Percentiles rank a stretch among this genome's conserved stretches.
These are phyloP conservation scores for Blastomyces emzantsi DNA, from an alignment of 2,329 filamentous ascomycete species.

Conservation along the genomic window DNA sequence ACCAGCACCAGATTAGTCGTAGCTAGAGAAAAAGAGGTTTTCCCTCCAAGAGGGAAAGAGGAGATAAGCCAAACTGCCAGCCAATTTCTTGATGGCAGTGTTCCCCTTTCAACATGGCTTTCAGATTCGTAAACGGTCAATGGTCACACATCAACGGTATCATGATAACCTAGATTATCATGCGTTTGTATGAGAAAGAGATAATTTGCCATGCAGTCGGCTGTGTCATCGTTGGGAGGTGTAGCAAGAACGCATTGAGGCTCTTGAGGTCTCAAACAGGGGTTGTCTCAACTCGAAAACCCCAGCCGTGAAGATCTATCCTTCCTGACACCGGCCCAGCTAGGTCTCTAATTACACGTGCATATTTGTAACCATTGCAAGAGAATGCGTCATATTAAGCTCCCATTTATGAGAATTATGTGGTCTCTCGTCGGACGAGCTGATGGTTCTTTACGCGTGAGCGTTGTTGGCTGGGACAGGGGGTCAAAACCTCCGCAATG, in stretches of 20 bases:
- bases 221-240: neutral
- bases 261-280: conserved; percentile 4
- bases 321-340: neutral
- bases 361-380: neutral
- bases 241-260: neutral
- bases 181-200: neutral
- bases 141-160: conserved; percentile 6
- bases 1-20: neutral
- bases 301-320: neutral
- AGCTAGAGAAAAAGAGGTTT: neutral
- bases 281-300: conserved; percentile 7
- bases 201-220: neutral
- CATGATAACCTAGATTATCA: neutral
- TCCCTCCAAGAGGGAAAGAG: no score
- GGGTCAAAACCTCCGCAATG: neutral
- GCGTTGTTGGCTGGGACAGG: neutral
- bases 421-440: neutral
- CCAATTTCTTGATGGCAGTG: neutral
- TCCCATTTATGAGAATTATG: neutral
- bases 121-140: neutral
- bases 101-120: neutral
- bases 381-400: neutral
- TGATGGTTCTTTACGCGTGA: neutral
- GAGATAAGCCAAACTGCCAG: neutral
- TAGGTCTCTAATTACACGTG: no score